Conservation (phyloP, 345 rosid genomes). For the Orychophragmus violaceus region DNA sequence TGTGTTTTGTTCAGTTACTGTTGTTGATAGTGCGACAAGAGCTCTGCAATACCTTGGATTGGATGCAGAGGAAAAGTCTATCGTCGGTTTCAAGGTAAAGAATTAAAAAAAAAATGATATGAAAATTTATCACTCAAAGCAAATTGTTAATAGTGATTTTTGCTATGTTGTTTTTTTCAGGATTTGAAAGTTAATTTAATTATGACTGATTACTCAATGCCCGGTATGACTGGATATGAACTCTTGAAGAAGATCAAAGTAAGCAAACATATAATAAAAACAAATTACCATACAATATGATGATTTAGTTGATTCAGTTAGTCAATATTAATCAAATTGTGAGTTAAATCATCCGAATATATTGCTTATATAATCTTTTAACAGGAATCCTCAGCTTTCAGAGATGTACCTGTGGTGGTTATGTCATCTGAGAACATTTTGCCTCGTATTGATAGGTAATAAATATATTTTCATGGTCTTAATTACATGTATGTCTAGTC, state of each 20-base stretch:
- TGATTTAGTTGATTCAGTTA: not conserved
- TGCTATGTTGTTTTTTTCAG: constrained; percentile 29
- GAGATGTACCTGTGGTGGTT: constrained; percentile 67
- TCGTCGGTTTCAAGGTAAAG: constrained; percentile 46
- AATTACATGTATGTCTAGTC: not conserved
- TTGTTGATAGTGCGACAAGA: constrained; percentile 69
- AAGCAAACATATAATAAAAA: not conserved
- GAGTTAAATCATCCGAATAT: not conserved
- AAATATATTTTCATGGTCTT: not conserved
- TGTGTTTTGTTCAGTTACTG: constrained; percentile 52
- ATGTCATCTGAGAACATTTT: constrained; percentile 80
- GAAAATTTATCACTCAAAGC: not conserved
- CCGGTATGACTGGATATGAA: constrained; percentile 83
- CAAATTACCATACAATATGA: not conserved
- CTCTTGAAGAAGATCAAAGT: constrained; percentile 81
- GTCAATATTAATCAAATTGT: too few species aligned
- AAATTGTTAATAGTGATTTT: not conserved
- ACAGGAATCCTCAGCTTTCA: constrained; percentile 63
- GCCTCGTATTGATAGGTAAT: constrained; percentile 73
- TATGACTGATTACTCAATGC: constrained; percentile 83
- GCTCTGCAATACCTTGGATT: constrained; percentile 76
- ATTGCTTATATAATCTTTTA: constrained; percentile 1
- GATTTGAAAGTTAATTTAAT: constrained; percentile 70
- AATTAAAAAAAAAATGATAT: too few species aligned
- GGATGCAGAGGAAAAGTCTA: constrained; percentile 51